phyloP scores from a whole-genome alignment of 176 grass and related monocot species.

The Luzula sylvatica region DNA sequence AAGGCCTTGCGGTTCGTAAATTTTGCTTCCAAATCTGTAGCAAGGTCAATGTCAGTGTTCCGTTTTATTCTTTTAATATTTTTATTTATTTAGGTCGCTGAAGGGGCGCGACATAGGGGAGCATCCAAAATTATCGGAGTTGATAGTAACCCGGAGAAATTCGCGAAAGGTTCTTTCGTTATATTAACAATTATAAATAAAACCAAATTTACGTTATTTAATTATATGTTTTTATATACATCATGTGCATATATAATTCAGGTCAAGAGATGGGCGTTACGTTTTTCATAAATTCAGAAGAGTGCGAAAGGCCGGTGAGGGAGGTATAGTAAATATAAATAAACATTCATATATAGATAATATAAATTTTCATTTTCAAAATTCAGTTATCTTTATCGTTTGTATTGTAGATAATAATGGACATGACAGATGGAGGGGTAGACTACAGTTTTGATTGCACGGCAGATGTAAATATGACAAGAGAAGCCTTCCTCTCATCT shows the following conservation, averaged over 20 bases:
- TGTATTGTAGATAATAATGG: slow-evolving; percentile 44
- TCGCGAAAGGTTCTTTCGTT: slow-evolving; percentile 62
- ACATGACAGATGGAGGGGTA: slow-evolving; percentile 65
- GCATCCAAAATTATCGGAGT: slow-evolving; percentile 55
- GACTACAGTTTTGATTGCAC: slow-evolving; percentile 91
- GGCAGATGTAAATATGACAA: slow-evolving; percentile 40
- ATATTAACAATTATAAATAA: background rate
- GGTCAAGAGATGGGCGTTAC: slow-evolving; percentile 78
- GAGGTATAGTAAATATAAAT: slow-evolving; percentile 44
- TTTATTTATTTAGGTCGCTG: slow-evolving; percentile 38
- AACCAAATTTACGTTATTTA: background rate
- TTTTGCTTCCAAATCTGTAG: no score
- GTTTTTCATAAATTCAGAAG: slow-evolving; percentile 45
- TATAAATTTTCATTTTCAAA: background rate
- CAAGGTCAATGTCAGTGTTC: no score
- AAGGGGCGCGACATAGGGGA: slow-evolving; percentile 53
- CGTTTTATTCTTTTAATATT: no score
- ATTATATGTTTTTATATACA: background rate
- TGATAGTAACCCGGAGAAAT: slow-evolving; percentile 61
- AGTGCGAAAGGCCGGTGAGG: slow-evolving; percentile 33
- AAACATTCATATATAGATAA: no score
- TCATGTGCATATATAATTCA: slow-evolving; percentile 10
- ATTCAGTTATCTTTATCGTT: background rate
- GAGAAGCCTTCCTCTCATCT: slow-evolving; percentile 68
- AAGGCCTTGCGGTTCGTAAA: slow-evolving; percentile 86